phyloP scores from a whole-genome alignment of 345 rosid species.

The Odontarrhena argentea region DNA sequence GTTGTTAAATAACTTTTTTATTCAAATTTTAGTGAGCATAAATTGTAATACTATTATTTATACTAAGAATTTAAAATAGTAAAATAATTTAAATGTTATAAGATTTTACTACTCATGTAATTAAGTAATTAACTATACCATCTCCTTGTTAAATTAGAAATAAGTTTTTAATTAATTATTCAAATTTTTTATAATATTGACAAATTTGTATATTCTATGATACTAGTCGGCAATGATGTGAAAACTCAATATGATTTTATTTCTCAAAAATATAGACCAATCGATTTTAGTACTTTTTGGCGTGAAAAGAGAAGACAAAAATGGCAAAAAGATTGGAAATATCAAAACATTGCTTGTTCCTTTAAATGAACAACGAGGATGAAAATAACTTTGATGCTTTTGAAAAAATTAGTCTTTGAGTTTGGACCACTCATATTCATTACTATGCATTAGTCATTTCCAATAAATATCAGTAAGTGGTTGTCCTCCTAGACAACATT shows the following conservation, averaged over 20 bases:
- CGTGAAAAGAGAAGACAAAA: conserved; percentile 33
- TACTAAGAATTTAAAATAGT: too few relatives aligned
- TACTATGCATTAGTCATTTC: conserved; percentile 37
- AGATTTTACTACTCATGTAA: too few relatives aligned
- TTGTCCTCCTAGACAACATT: conserved; percentile 36
- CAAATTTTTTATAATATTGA: not conserved
- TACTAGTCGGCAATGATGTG: conserved; percentile 33
- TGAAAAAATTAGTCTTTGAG: conserved; percentile 25
- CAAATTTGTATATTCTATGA: not conserved
- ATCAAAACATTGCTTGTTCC: conserved; percentile 23
- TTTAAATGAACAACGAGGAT: conserved; percentile 28
- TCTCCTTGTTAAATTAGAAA: not conserved
- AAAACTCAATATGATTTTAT: conserved; percentile 17
- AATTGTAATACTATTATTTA: too few relatives aligned
- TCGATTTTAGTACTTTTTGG: conserved; percentile 14
- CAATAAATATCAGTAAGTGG: conserved; percentile 33
- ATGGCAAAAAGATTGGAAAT: conserved; percentile 21
- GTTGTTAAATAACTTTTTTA: too few relatives aligned
- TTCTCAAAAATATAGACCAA: conserved; percentile 3
- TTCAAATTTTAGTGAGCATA: too few relatives aligned
- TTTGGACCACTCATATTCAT: conserved; percentile 42
- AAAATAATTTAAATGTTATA: too few relatives aligned
- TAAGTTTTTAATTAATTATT: not conserved
- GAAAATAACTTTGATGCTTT: conserved; percentile 18
- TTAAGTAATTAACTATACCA: too few relatives aligned